Percentiles rank a stretch among this genome's conserved stretches.
Evolutionary conservation across 352 stramenopile species (phyloP).

Genomic region (Phytophthora pistaciae): DNA sequence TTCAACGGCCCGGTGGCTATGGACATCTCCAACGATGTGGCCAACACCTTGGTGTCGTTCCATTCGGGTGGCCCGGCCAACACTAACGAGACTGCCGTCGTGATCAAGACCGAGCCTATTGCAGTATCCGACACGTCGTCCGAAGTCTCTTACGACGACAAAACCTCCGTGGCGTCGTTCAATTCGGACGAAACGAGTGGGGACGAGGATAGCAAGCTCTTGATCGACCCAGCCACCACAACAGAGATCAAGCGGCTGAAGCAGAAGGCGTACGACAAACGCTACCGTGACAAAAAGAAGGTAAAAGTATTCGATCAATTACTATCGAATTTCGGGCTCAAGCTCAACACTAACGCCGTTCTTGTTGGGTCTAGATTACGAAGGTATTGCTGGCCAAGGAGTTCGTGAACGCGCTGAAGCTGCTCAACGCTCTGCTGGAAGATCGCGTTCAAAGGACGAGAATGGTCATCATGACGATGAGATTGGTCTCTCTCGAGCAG

Average conservation of each 20-base stretch:
- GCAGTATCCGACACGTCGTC: neutral
- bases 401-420: neutral
- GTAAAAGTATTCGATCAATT: neutral
- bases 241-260: conserved; percentile 2
- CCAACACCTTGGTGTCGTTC: neutral
- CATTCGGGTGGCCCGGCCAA: neutral
- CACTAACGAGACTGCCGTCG: neutral
- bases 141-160: neutral
- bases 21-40: neutral
- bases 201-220: conserved; percentile 3
- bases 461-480: neutral
- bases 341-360: neutral
- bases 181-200: conserved; percentile 10
- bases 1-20: neutral
- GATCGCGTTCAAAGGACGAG: conserved; percentile 1
- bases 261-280: conserved; percentile 14
- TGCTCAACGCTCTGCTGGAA: neutral
- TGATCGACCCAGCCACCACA: neutral
- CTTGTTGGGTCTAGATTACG: neutral
- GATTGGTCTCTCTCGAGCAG: neutral
- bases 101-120: neutral
- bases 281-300: conserved; percentile 10
- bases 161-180: conserved; percentile 2
- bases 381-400: neutral
- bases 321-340: neutral